phyloP scores from a whole-genome alignment of 2,329 filamentous ascomycete genomes.

The Aspergillus niger region DNA sequence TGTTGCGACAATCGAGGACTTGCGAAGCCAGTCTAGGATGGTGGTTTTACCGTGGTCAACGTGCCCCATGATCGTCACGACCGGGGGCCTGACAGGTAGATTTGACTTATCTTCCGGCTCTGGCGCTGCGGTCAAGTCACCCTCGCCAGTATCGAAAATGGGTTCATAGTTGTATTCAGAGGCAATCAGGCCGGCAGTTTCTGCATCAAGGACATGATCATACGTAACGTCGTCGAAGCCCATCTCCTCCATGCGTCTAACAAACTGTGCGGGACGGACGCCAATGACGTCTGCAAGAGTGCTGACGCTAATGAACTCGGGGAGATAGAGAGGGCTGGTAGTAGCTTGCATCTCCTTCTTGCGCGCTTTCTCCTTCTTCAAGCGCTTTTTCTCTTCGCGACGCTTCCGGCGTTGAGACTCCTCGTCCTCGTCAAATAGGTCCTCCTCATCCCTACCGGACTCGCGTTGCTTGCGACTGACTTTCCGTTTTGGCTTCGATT shows the following conservation, averaged over 20 bases:
- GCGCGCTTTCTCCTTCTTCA: constrained; percentile 47
- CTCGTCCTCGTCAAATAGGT: constrained; percentile 42
- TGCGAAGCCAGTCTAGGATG: constrained; percentile 87
- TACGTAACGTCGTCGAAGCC: constrained; percentile 84
- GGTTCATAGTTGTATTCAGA: constrained; percentile 93
- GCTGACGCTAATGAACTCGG: constrained; percentile 87
- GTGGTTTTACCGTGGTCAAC: constrained; percentile 99
- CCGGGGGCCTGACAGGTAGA: constrained; percentile 77
- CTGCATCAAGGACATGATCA: constrained; percentile 85
- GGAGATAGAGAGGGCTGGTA: constrained; percentile 70
- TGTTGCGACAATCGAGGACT: constrained; percentile 84
- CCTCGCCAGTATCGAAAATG: constrained; percentile 64
- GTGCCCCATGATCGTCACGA: constrained; percentile 99
- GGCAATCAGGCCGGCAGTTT: constrained; percentile 86
- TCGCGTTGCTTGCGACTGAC: constrained; percentile 27
- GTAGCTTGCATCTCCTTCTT: constrained; percentile 44
- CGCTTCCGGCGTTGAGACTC: constrained; percentile 30
- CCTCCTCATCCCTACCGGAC: constrained; percentile 30
- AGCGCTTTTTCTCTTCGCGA: constrained; percentile 35
- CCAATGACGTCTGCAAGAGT: constrained; percentile 76
- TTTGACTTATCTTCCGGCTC: constrained; percentile 66
- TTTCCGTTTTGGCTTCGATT: constrained; percentile 27
- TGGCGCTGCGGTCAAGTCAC: constrained; percentile 73
- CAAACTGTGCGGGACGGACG: constrained; percentile 70
- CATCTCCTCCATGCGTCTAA: constrained; percentile 74